phyloP scores from a whole-genome alignment of 2,329 filamentous ascomycete genomes.

The Cercospora zeina region DNA sequence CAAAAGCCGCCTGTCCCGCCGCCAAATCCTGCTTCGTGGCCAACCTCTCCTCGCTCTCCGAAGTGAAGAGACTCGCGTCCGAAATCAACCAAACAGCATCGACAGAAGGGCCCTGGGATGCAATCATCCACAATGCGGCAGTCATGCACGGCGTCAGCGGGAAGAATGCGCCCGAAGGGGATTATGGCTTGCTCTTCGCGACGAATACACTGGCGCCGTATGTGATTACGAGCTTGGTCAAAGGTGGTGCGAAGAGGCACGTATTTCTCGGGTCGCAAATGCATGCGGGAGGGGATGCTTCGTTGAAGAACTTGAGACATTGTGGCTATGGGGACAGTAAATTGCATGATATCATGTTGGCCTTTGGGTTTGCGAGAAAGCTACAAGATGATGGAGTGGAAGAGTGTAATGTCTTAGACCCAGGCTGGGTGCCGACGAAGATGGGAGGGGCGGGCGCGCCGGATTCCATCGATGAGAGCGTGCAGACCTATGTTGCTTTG shows the following conservation, averaged over 20 bases:
- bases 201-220: conserved; percentile 20
- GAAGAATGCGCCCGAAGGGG: conserved; percentile 11
- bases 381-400: conserved; percentile 9
- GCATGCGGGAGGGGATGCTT: conserved; percentile 12
- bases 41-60: conserved; percentile 11
- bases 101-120: conserved; percentile 7
- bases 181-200: conserved; percentile 13
- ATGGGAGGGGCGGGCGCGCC: conserved; percentile 15
- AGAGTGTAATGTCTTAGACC: conserved; percentile 18
- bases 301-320: conserved; percentile 7
- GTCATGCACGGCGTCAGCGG: conserved; percentile 14
- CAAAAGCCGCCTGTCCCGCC: conserved; percentile 8
- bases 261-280: conserved; percentile 17
- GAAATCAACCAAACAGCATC: conserved; percentile 2
- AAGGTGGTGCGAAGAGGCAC: conserved; percentile 4
- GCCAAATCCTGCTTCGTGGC: conserved; percentile 20
- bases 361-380: conserved; percentile 11
- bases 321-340: conserved; percentile 20
- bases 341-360: conserved; percentile 19
- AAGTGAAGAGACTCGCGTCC: conserved; percentile 13
- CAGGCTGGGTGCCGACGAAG: conserved; percentile 21
- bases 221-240: conserved; percentile 13
- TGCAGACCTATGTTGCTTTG: conserved; percentile 19
- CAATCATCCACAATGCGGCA: conserved; percentile 18
- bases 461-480: conserved; percentile 16